A percentile compares a stretch with the other conserved stretches of the same genome.
Evolutionary conservation across 2,329 filamentous ascomycete species (phyloP).

Genomic region (Alternaria brassicae): DNA sequence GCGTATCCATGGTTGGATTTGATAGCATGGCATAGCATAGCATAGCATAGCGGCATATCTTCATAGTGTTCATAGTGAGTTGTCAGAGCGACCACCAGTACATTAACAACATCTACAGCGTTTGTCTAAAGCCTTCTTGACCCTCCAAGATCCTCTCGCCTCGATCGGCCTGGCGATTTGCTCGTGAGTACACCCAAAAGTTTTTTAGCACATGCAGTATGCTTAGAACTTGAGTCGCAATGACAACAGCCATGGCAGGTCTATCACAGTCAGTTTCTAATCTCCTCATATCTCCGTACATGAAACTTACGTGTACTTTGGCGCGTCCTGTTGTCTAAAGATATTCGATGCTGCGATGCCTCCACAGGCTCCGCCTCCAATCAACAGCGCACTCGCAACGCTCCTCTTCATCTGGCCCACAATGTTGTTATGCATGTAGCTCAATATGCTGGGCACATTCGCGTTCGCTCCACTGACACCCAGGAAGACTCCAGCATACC

Average conservation of each 20-base stretch:
- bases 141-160: constrained; percentile 27
- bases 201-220: constrained; percentile 19
- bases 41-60: constrained; percentile 12
- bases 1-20: constrained; percentile 11
- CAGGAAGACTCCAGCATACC: constrained; percentile 30
- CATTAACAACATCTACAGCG: constrained; percentile 6
- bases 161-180: constrained; percentile 25
- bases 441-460: constrained; percentile 24
- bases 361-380: constrained; percentile 27
- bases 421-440: constrained; percentile 39
- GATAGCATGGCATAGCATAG: constrained; percentile 17
- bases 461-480: constrained; percentile 26
- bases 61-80: background rate
- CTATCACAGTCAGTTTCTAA: background rate
- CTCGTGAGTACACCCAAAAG: constrained; percentile 15
- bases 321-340: constrained; percentile 30
- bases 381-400: constrained; percentile 33
- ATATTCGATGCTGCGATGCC: constrained; percentile 30
- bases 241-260: constrained; percentile 26
- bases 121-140: constrained; percentile 30
- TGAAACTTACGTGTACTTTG: constrained; percentile 18
- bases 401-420: constrained; percentile 34
- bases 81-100: background rate
- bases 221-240: constrained; percentile 27
- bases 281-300: background rate